Conservation (phyloP, 768 basidiomycete species). For the Boletus rufocinnamomeus region DNA sequence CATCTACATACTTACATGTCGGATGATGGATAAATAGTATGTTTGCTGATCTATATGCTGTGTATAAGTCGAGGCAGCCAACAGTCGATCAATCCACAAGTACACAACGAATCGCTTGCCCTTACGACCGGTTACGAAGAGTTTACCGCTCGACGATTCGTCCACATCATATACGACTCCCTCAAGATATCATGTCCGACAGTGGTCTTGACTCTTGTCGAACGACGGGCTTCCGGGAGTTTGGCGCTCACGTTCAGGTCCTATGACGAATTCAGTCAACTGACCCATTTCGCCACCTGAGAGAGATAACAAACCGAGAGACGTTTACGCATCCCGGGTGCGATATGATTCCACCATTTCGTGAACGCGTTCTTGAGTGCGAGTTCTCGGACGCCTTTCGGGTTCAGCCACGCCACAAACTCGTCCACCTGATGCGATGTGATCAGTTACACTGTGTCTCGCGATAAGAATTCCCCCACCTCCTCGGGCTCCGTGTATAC, state of each 20-base stretch:
- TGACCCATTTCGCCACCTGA: not conserved
- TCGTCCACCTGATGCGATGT: slow-evolving; percentile 63
- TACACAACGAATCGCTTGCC: slow-evolving; percentile 8
- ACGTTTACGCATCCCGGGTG: slow-evolving; percentile 76
- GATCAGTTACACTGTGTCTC: slow-evolving; percentile 9
- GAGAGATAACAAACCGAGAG: slow-evolving; percentile 54
- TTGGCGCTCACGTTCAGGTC: slow-evolving; percentile 70
- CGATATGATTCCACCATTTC: slow-evolving; percentile 85
- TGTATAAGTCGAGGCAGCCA: slow-evolving; percentile 11
- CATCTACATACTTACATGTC: slow-evolving; percentile 13
- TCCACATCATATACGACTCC: slow-evolving; percentile 89
- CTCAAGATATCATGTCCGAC: slow-evolving; percentile 63
- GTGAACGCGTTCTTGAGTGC: slow-evolving; percentile 73
- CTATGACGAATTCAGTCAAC: slow-evolving; percentile 38
- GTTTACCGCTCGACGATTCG: slow-evolving; percentile 71
- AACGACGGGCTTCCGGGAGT: slow-evolving; percentile 78
- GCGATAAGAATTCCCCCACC: slow-evolving; percentile 45
- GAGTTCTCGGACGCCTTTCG: slow-evolving; percentile 87
- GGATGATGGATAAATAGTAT: slow-evolving; percentile 24
- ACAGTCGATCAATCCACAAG: slow-evolving; percentile 10
- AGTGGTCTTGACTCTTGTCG: slow-evolving; percentile 64
- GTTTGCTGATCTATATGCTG: slow-evolving; percentile 24
- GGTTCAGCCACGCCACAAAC: slow-evolving; percentile 86
- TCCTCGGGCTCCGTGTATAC: slow-evolving; percentile 85
- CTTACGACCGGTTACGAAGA: slow-evolving; percentile 19